Percentiles rank a stretch among this genome's conserved stretches.
Conservation (phyloP, 108 stramenopile species). For the Cylindrotheca closterium region DNA sequence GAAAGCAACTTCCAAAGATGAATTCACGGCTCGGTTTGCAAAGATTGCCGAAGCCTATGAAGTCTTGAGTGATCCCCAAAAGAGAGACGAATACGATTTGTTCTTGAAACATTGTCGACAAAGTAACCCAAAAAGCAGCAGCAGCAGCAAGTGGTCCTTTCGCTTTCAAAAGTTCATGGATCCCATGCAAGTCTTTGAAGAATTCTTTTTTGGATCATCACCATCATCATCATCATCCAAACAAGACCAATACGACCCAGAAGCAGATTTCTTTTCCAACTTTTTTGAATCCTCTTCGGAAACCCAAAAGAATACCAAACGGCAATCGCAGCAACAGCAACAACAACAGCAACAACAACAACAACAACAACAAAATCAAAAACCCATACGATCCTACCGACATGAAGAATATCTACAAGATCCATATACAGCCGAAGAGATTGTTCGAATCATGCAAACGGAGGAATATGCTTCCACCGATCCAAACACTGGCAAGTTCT, state of each 20-base stretch:
- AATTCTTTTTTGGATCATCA: constrained; percentile 75
- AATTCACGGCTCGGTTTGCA: constrained; percentile 65
- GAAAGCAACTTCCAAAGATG: constrained; percentile 32
- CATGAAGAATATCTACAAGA: constrained; percentile 28
- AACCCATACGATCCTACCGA: constrained; percentile 12
- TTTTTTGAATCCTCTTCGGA: background rate
- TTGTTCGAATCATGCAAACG: constrained; percentile 37
- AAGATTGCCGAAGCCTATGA: constrained; percentile 75
- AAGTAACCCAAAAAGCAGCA: background rate
- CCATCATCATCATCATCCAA: too few relatives aligned
- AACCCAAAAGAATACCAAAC: constrained; percentile 9
- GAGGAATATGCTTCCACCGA: constrained; percentile 37
- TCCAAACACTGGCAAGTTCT: constrained; percentile 1
- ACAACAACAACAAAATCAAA: constrained; percentile 10
- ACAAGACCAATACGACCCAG: background rate
- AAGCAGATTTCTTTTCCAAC: constrained; percentile 7
- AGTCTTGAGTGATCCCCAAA: constrained; percentile 45
- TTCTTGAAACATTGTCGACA: constrained; percentile 43
- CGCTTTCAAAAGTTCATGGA: constrained; percentile 27
- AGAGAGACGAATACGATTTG: constrained; percentile 61
- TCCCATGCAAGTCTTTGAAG: constrained; percentile 66
- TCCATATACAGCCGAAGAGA: constrained; percentile 15
- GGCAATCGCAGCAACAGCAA: too few relatives aligned
- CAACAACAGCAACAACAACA: constrained; percentile 15
- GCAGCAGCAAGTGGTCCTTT: constrained; percentile 5